phyloP scores from a whole-genome alignment of 441 rosid species.

The Hura crepitans region DNA sequence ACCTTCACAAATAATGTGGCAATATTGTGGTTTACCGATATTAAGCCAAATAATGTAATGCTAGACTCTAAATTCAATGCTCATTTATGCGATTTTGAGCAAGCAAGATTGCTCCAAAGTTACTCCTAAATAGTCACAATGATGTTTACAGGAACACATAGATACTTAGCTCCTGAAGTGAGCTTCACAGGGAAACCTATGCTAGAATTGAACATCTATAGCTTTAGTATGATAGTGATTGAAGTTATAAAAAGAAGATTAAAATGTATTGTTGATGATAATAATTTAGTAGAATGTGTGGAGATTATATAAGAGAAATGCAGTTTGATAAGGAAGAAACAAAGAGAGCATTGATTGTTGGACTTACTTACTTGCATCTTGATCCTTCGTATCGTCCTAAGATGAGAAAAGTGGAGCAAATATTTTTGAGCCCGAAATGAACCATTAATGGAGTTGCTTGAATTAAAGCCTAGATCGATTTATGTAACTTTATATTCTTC shows the following conservation, averaged over 20 bases:
- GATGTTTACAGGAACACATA: conserved; percentile 37
- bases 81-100: conserved; percentile 35
- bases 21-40: conserved; percentile 32
- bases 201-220: conserved; percentile 31
- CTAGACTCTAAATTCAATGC: conserved; percentile 25
- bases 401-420: conserved; percentile 34
- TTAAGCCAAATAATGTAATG: conserved; percentile 29
- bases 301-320: conserved; percentile 25
- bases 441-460: conserved; percentile 31
- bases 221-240: conserved; percentile 36
- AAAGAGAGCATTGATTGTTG: conserved; percentile 29
- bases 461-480: conserved; percentile 24
- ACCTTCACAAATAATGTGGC: conserved; percentile 36
- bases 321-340: conserved; percentile 31
- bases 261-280: conserved; percentile 29
- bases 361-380: conserved; percentile 35
- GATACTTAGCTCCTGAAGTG: conserved; percentile 33
- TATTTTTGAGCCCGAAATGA: conserved; percentile 32
- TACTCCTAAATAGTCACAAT: conserved; percentile 28
- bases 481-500: conserved; percentile 27
- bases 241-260: conserved; percentile 37
- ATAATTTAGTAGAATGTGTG: conserved; percentile 36
- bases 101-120: conserved; percentile 34
- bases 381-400: conserved; percentile 27
- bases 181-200: conserved; percentile 28